Conservation (phyloP, 2,329 filamentous ascomycete species). For the Orbilia brochopaga region DNA sequence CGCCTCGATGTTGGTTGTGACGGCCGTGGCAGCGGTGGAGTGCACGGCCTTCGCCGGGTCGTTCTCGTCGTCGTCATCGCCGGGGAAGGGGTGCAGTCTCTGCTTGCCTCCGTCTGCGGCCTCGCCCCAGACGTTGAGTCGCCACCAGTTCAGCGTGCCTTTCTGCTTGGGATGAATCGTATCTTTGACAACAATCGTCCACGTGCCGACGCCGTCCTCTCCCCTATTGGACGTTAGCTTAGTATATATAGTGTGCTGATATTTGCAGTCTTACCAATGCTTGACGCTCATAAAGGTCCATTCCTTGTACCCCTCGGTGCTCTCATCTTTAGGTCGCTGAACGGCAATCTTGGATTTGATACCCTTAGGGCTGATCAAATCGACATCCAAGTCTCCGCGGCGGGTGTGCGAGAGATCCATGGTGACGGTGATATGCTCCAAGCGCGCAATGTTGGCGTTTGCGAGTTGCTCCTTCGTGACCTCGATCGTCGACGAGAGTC, state of each 20-base stretch:
- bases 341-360: constrained; percentile 83
- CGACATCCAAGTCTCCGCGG: constrained; percentile 89
- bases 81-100: constrained; percentile 77
- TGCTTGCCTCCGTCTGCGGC: constrained; percentile 77
- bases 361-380: constrained; percentile 82
- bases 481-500: constrained; percentile 78
- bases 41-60: constrained; percentile 65
- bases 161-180: constrained; percentile 75
- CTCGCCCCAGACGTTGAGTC: constrained; percentile 92
- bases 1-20: constrained; percentile 42
- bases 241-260: not conserved
- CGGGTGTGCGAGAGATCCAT: constrained; percentile 93
- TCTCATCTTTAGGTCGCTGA: constrained; percentile 72
- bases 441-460: constrained; percentile 77
- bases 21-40: constrained; percentile 52
- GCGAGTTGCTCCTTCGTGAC: constrained; percentile 81
- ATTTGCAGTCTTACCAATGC: constrained; percentile 73
- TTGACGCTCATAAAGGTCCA: constrained; percentile 99
- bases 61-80: constrained; percentile 69
- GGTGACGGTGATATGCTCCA: constrained; percentile 95
- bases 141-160: constrained; percentile 88
- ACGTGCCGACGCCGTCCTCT: constrained; percentile 82
- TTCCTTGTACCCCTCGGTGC: constrained; percentile 76
- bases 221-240: constrained; percentile 68
- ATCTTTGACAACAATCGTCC: constrained; percentile 90